Evolutionary conservation across 371 early-diverging fungal genomes (phyloP).

Genomic region (Phascolomyces articulosus): DNA sequence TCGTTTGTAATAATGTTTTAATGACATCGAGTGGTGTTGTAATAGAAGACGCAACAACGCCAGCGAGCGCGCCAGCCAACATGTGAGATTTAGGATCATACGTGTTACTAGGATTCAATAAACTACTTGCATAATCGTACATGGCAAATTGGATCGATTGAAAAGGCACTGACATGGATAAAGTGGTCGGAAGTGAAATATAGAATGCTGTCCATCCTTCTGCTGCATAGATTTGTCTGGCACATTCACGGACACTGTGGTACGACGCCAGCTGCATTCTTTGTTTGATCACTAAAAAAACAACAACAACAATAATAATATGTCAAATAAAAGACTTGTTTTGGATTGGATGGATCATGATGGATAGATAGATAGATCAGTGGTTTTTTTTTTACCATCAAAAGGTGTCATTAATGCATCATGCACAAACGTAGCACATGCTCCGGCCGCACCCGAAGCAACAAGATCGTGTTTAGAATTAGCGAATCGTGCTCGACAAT

Average conservation of each 20-base stretch:
- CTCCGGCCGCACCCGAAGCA: constrained; percentile 83
- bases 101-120: constrained; percentile 70
- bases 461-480: constrained; percentile 60
- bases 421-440: constrained; percentile 84
- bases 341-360: too few species aligned
- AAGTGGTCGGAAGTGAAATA: constrained; percentile 92
- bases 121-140: constrained; percentile 79
- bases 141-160: constrained; percentile 91
- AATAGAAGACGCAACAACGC: constrained; percentile 81
- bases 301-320: constrained; percentile 2
- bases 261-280: constrained; percentile 90
- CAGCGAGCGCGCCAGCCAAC: constrained; percentile 87
- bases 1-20: constrained; percentile 92
- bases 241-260: constrained; percentile 73
- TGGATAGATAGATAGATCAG: too few species aligned
- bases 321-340: not conserved
- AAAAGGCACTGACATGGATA: constrained; percentile 93
- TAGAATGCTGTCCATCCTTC: constrained; percentile 93
- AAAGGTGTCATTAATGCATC: constrained; percentile 96
- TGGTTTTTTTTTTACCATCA: constrained; percentile 73
- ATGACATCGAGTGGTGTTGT: constrained; percentile 95
- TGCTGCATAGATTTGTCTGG: constrained; percentile 57
- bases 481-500: constrained; percentile 75
- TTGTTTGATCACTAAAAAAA: constrained; percentile 94
- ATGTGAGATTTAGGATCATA: constrained; percentile 87